Base-by-base conservation (phyloP, 2,329 filamentous ascomycete genomes). In the Akanthomyces uredinophilus region DNA sequence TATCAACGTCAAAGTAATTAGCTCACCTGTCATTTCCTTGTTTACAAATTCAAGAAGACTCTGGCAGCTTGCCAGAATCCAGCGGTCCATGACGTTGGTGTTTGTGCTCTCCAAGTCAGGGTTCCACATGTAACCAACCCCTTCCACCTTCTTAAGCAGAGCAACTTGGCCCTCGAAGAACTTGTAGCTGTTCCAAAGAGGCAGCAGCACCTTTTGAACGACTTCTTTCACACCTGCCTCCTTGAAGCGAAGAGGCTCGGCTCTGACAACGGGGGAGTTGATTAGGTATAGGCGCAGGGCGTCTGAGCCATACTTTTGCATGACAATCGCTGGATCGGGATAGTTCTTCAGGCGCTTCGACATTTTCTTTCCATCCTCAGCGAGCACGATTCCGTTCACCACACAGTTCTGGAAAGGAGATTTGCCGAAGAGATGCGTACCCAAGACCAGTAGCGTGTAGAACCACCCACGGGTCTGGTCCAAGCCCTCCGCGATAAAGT, bases 281-380 rank as follows among this genome's bases (percentile, higher is more conserved):
- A 97, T 97, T 70, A 98, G 83, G 72, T 97, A 97, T n/a, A 98
- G 82, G 61, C 94, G 88, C 55, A 98, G 84, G 35, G 94, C 92
- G 77, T 98, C 94, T 1, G 92, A 93, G 22, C 94, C 94, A 72
- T 96, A 96, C 70, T 89, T 89, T 63, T 89, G 79, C 83, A 97
- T 95, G 67, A 98, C 86, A 57, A 92, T 79, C 62, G 80, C 80
- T 13, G 94, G 94, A 70, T 96, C 92, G 0, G 94, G 94, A 74
- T 96, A 98, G 76, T 98, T 98, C 79, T 97, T 96, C 63, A 96
- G 81, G 60, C 94, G 87, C 78, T 98, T 98, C 7, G 92, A 96
- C 94, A 98, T 98, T 81, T 98, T 98, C 81, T 96, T 97, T 61
- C 94, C 94, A 70, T 96, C 92, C 73, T 96, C 92, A 1, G 93